These are phyloP conservation scores for Coemansia sp. DNA, from an alignment of 371 early-diverging fungal species.

Conservation along the genomic window DNA sequence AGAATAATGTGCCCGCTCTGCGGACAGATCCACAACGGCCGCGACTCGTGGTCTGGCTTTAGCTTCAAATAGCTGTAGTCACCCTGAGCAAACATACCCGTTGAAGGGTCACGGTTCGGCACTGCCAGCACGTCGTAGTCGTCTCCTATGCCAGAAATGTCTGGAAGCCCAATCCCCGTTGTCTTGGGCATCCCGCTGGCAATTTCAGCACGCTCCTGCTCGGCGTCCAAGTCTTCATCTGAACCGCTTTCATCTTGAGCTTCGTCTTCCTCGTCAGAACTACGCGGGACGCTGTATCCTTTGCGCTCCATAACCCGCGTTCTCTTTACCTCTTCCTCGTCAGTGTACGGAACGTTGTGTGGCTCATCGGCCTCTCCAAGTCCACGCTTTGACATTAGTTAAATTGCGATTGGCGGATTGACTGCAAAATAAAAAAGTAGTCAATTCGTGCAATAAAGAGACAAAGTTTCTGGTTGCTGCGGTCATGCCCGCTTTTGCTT, in stretches of 20 bases:
- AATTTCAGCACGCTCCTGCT: constrained; percentile 26
- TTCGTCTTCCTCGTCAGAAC: constrained; percentile 50
- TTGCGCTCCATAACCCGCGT: constrained; percentile 9
- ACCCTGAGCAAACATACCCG: constrained; percentile 61
- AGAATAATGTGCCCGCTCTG: constrained; percentile 92
- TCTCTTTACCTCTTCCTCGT: constrained; percentile 10
- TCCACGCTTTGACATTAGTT: constrained; percentile 24
- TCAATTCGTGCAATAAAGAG: not conserved
- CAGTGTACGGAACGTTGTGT: constrained; percentile 4
- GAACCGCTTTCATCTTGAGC: constrained; percentile 56
- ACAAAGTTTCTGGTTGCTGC: not conserved
- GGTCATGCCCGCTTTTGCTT: not conserved
- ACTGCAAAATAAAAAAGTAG: not conserved
- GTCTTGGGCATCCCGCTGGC: constrained; percentile 40
- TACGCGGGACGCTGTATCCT: constrained; percentile 25
- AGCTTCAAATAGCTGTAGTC: constrained; percentile 78
- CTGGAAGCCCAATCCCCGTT: constrained; percentile 14
- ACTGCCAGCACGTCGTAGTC: constrained; percentile 36
- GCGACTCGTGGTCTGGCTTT: constrained; percentile 82
- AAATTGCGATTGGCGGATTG: not conserved
- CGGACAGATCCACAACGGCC: constrained; percentile 96
- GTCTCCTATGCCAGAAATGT: constrained; percentile 9
- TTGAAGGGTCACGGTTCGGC: constrained; percentile 39
- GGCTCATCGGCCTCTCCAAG: constrained; percentile 4
- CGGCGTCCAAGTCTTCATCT: constrained; percentile 60